A percentile compares a stretch with the other conserved stretches of the same genome.
Conservation (phyloP, 2,329 filamentous ascomycete species). For the Fusarium sp. region DNA sequence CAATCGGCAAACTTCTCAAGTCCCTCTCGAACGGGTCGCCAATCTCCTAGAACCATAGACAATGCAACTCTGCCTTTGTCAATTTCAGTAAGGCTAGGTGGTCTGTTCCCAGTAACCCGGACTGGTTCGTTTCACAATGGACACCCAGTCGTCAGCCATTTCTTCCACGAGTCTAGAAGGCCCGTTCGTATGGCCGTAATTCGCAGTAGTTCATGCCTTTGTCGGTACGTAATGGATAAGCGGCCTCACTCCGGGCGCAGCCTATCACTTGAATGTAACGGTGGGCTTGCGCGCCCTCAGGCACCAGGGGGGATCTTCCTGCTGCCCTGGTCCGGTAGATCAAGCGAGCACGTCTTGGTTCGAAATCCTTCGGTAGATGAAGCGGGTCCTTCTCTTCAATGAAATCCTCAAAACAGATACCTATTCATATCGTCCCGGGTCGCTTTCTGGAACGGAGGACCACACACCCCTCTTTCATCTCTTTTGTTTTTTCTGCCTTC, state of each 20-base stretch:
- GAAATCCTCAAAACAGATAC: neutral
- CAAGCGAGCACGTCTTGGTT: neutral
- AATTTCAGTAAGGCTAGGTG: neutral
- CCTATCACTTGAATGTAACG: neutral
- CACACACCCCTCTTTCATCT: neutral
- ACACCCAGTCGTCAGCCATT: neutral
- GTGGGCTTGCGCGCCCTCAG: neutral
- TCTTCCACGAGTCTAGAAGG: neutral
- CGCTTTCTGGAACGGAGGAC: neutral
- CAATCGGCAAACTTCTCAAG: neutral
- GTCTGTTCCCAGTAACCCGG: neutral
- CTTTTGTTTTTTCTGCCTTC: neutral
- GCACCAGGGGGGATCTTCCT: neutral
- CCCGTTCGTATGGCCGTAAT: neutral
- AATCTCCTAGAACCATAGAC: neutral
- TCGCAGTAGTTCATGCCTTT: neutral
- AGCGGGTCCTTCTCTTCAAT: neutral
- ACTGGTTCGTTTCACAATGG: neutral
- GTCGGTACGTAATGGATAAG: constrained; percentile 1
- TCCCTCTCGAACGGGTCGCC: neutral
- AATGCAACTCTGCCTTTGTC: neutral
- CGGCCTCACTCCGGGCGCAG: neutral
- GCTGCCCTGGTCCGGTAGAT: neutral
- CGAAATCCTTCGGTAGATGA: constrained; percentile 5
- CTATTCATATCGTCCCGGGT: neutral